Evolutionary conservation across 1,284 basidiomycete genomes (phyloP).

Genomic region (Puccinia novopanici): DNA sequence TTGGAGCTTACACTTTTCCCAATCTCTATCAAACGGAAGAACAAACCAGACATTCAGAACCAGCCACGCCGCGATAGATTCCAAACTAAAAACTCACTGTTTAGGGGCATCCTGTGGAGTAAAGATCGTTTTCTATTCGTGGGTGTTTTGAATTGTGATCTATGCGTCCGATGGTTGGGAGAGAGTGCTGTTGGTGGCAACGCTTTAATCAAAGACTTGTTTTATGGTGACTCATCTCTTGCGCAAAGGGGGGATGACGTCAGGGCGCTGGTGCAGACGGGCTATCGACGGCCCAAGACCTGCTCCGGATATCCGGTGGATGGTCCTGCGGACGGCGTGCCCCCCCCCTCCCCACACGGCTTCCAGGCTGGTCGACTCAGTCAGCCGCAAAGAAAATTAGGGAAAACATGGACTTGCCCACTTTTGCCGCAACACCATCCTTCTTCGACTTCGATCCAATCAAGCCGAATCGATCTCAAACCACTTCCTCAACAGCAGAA

Average conservation of each 20-base stretch:
- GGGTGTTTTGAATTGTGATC: not conserved
- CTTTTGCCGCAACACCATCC: constrained; percentile 30
- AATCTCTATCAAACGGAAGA: constrained; percentile 10
- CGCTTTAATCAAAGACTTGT: too few species aligned
- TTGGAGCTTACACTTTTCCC: constrained; percentile 39
- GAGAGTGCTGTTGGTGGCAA: too few species aligned
- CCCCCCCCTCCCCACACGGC: too few species aligned
- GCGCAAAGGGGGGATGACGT: not conserved
- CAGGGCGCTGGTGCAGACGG: too few species aligned
- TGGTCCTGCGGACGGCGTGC: not conserved
- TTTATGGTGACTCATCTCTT: not conserved
- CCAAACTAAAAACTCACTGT: constrained; percentile 24
- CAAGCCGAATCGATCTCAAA: constrained; percentile 4
- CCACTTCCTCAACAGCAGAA: not conserved
- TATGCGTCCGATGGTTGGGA: not conserved
- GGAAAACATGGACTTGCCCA: constrained; percentile 39
- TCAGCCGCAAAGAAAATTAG: too few species aligned
- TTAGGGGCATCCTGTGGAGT: constrained; percentile 18
- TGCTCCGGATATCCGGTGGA: not conserved
- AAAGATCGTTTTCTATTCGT: not conserved
- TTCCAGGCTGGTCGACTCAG: too few species aligned
- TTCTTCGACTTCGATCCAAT: constrained; percentile 43
- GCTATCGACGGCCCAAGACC: too few species aligned
- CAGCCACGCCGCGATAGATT: not conserved
- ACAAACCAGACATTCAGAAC: not conserved